Evolutionary conservation across 2,329 filamentous ascomycete genomes (phyloP), one percentile per base, ranked within the genome.

Genomic region (Fusarium globosum): DNA sequence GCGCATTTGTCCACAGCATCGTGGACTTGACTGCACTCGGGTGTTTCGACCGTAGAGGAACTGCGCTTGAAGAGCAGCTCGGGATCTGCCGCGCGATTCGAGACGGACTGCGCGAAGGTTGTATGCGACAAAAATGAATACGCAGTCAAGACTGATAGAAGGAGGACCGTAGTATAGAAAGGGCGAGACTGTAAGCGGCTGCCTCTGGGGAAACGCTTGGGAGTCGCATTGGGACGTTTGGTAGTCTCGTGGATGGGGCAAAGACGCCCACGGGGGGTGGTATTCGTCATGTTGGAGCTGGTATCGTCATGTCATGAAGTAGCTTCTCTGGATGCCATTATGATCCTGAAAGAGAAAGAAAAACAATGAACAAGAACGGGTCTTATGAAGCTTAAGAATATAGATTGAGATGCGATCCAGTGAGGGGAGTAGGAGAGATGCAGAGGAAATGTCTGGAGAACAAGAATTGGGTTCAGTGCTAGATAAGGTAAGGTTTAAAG

Each of bases 21-120:
- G 81, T 96, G 94, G 62, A 99, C 94, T 39, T 93, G 85, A 68
- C 91, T 92, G 80, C 96, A 99, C 85, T 95, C 84, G 48, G 76
- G 77, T 55, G 82, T 75, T 53, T 79, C 51, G 51, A 55, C 77
- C 49, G 77, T n/a, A 41, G 70, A 48, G 65, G 69, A 68, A 56
- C 72, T 76, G 65, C 80, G 77, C 68, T 75, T 73, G 65, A 79
- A 69, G 58, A 80, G 64, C 33, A 70, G 62, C 36, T 69, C 52
- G 57, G 63, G 52, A 36, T 56, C 42, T 63, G 49, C 60, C 41
- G 66, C 35, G 20, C 68, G 65, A 23, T 33, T 52, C 18, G 61
- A 64, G 53, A 41, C 57, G 60, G 70, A 70, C 61, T 51, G 51
- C 38, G 67, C 62, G 28, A 67, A 57, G 18, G 69, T 73, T 28